Evolutionary conservation across 2,329 filamentous ascomycete genomes (phyloP).

Genomic region (Colletotrichum echinochloae): DNA sequence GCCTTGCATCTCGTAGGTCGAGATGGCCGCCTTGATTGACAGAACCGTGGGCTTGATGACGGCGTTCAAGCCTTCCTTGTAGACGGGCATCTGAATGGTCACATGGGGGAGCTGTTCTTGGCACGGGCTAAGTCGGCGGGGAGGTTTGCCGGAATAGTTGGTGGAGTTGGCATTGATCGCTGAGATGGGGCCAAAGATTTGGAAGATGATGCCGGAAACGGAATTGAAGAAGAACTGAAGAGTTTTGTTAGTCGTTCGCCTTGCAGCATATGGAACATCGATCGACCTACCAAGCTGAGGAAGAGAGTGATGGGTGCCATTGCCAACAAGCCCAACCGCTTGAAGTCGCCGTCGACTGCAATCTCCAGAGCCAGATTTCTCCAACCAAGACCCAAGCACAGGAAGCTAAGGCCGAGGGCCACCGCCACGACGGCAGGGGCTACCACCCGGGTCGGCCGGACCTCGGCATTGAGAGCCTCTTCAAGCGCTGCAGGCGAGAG

Average conservation of each 20-base stretch:
- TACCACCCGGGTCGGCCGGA: constrained; percentile 64
- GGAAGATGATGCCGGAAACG: constrained; percentile 53
- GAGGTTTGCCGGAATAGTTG: constrained; percentile 56
- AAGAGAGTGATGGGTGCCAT: constrained; percentile 68
- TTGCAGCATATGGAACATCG: too few species aligned
- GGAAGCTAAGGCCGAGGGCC: constrained; percentile 64
- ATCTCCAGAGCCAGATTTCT: constrained; percentile 66
- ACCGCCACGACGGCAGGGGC: constrained; percentile 65
- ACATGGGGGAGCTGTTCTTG: constrained; percentile 54
- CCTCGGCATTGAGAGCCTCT: constrained; percentile 52
- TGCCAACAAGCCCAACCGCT: constrained; percentile 65
- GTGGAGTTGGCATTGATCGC: constrained; percentile 57
- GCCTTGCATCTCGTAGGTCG: constrained; percentile 65
- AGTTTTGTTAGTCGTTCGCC: constrained; percentile 38
- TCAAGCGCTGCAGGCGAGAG: constrained; percentile 58
- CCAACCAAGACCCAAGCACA: constrained; percentile 68
- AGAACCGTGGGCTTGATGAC: constrained; percentile 63
- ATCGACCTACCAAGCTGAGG: constrained; percentile 60
- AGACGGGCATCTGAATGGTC: constrained; percentile 60
- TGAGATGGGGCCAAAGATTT: constrained; percentile 63
- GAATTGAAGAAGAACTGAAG: constrained; percentile 59
- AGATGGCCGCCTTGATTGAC: constrained; percentile 62
- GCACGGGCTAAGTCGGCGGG: constrained; percentile 47
- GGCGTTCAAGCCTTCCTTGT: constrained; percentile 53
- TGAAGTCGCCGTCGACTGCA: constrained; percentile 63